Percentiles rank a stretch among this genome's conserved stretches.
These are phyloP conservation scores for Colletotrichum filicis DNA, from an alignment of 2,329 filamentous ascomycete species.

Conservation along the genomic window DNA sequence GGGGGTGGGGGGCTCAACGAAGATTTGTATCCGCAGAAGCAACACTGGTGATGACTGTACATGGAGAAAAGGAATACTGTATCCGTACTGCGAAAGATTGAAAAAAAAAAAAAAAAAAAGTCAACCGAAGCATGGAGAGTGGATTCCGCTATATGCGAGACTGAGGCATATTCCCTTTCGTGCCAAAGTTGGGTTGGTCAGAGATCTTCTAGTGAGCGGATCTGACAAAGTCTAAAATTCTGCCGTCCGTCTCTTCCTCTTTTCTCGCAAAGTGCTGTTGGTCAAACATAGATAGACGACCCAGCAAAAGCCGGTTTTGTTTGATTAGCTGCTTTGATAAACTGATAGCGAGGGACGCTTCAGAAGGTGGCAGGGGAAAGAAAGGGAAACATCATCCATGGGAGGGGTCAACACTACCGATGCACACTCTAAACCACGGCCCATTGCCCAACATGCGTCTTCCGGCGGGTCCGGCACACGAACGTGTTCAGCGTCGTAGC, in stretches of 20 bases:
- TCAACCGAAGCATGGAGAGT: not conserved
- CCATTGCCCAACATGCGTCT: not conserved
- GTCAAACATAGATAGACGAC: not conserved
- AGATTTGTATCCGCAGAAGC: not conserved
- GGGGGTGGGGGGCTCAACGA: not conserved
- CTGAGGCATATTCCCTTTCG: not conserved
- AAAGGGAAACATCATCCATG: not conserved
- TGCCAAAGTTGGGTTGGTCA: not conserved
- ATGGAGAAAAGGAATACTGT: not conserved
- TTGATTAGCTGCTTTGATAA: not conserved
- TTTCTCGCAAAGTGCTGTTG: not conserved
- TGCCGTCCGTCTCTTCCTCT: not conserved
- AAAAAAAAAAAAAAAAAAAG: not conserved
- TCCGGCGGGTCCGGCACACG: conserved; percentile 27
- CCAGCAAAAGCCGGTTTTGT: not conserved
- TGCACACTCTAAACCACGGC: not conserved
- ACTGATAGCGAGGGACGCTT: not conserved
- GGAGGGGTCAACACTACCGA: not conserved
- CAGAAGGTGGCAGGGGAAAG: not conserved
- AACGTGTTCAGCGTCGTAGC: not conserved
- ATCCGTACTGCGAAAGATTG: not conserved
- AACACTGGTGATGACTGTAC: not conserved
- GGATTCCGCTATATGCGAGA: not conserved
- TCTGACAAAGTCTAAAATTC: not conserved
- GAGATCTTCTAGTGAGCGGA: not conserved